Evolutionary conservation across 495 filamentous ascomycete genomes (phyloP).

Genomic region (Endocarpon pusillum): DNA sequence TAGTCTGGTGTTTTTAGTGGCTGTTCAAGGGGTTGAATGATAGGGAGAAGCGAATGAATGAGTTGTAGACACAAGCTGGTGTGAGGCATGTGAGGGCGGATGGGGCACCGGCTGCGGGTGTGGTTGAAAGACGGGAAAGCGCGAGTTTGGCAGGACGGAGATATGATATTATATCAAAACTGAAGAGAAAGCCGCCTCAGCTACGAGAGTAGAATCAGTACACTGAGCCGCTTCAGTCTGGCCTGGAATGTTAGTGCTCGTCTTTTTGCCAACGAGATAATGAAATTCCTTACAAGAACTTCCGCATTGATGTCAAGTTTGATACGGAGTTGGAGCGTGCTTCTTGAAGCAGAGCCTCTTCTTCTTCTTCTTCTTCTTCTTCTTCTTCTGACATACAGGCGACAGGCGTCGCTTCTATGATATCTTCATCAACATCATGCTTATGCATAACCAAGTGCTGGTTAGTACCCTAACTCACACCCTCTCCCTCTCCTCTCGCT

Average conservation of each 20-base stretch:
- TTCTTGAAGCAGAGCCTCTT: too few relatives aligned
- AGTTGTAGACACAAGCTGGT: neutral
- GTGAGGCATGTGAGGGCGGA: conserved; percentile 1
- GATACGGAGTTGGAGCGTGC: too few relatives aligned
- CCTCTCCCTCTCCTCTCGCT: too few relatives aligned
- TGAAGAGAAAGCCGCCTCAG: neutral
- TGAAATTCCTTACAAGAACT: too few relatives aligned
- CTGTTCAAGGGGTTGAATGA: conserved; percentile 27
- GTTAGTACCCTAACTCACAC: too few relatives aligned
- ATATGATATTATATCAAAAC: neutral
- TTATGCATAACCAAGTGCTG: too few relatives aligned
- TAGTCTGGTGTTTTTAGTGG: conserved; percentile 28
- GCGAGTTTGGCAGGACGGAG: neutral
- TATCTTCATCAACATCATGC: too few relatives aligned
- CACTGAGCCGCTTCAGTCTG: neutral
- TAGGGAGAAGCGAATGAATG: conserved; percentile 29
- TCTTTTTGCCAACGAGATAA: too few relatives aligned
- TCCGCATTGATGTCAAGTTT: too few relatives aligned
- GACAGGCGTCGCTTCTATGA: too few relatives aligned
- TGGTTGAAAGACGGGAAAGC: neutral
- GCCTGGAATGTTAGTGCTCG: neutral
- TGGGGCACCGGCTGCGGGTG: conserved; percentile 28
- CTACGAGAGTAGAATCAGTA: neutral
- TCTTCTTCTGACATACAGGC: too few relatives aligned
- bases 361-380: too few relatives aligned